Evolutionary conservation across 2,329 filamentous ascomycete genomes (phyloP), one percentile per base, ranked within the genome.

Genomic region (Aspergillus neotritici): DNA sequence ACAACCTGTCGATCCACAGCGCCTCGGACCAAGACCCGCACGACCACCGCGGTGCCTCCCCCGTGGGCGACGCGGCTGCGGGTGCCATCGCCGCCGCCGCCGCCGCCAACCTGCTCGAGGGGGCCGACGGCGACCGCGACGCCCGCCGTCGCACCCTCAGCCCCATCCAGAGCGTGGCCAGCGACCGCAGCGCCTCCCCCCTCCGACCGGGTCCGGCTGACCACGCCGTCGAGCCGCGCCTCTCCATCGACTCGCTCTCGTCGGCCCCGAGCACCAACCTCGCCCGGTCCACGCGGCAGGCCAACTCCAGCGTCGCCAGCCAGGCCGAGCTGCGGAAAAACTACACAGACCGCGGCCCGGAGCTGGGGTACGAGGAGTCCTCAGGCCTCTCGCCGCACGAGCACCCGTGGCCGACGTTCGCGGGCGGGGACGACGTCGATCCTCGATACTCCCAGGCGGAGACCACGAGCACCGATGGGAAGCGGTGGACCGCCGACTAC

Each of bases 101-200:
- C 10, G 61, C 60, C 4, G 60, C 61, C 28, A 63, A 67, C 34
- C 53, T 64, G 5, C 54, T 67, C 17, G 64, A 66, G 41, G 52
- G 54, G 28, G 60, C 65, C 35, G 67, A 75, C 7, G 75, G 73
- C 13, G 73, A 76, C 48, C 75, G 77, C 43, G 68, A 71, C 3
- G 69, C 74, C 9, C 80, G 84, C 53, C 77, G 80, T 40, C 83
- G 86, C 33, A 84, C 82, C 9, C 69, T 94, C 37, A 96, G 90
- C 60, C 91, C 91, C 0, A 90, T 94, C 47, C 90, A 93, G 54
- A 96, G 90, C 56, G 87, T 95, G 12, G 91, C 88, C 9, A 93
- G 90, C 49, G 91, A 89, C 57, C 84, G 80, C 4, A 82, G 89
- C 56, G 80, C 81, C 36, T 80, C 80, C 41, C 82, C 74, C 55